These are phyloP conservation scores for Pelargonium australe DNA, from an alignment of 441 rosid genomes.

Conservation along the genomic window DNA sequence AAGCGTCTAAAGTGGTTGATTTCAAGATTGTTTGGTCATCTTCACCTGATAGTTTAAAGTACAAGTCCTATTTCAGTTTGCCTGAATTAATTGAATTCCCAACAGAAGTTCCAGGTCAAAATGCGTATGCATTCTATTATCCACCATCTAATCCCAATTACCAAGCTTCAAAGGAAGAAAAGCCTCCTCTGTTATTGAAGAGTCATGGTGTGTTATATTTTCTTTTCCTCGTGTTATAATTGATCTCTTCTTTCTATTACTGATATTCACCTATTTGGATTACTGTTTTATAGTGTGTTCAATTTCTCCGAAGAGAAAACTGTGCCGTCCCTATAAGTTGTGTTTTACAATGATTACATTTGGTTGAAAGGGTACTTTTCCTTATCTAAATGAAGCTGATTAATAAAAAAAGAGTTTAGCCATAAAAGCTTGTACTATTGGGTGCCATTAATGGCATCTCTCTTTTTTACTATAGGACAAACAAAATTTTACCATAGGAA, in stretches of 20 bases:
- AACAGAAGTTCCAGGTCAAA: slow-evolving; percentile 71
- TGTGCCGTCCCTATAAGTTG: neutral
- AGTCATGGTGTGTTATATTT: slow-evolving; percentile 63
- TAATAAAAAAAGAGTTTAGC: too few species aligned
- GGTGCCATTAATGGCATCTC: too few species aligned
- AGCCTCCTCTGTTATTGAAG: slow-evolving; percentile 73
- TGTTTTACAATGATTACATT: too few species aligned
- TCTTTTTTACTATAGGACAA: too few species aligned
- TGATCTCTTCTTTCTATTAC: neutral
- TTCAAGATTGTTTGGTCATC: slow-evolving; percentile 76
- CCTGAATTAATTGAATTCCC: slow-evolving; percentile 90
- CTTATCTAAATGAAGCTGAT: too few species aligned
- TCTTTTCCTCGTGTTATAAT: neutral
- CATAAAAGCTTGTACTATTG: too few species aligned
- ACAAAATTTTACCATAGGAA: too few species aligned
- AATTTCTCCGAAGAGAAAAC: neutral
- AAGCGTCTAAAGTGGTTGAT: slow-evolving; percentile 37
- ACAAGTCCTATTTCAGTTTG: slow-evolving; percentile 56
- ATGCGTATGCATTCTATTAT: slow-evolving; percentile 76
- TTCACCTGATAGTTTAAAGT: slow-evolving; percentile 59
- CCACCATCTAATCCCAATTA: slow-evolving; percentile 65
- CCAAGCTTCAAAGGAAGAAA: slow-evolving; percentile 59
- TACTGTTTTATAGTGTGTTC: neutral
- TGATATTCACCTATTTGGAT: neutral
- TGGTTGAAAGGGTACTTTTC: too few species aligned